phyloP scores from a whole-genome alignment of 1,139 yeast genomes.

The Candida glucosophila region DNA sequence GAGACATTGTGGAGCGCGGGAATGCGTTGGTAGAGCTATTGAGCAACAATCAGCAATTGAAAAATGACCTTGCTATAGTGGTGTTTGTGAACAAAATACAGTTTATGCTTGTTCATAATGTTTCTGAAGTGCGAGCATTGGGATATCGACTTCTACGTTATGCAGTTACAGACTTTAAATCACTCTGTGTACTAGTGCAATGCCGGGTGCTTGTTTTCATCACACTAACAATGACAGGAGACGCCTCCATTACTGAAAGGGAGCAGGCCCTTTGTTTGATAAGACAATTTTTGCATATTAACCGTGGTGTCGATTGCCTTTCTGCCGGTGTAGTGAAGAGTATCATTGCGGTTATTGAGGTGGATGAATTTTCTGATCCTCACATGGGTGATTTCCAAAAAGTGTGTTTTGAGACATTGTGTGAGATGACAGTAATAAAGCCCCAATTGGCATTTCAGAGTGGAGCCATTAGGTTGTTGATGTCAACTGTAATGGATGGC shows the following conservation, averaged over 20 bases:
- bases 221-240: constrained; percentile 55
- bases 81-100: constrained; percentile 56
- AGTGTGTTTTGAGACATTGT: constrained; percentile 57
- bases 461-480: constrained; percentile 56
- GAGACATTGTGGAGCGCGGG: constrained; percentile 43
- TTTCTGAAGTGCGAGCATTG: constrained; percentile 61
- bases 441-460: constrained; percentile 56
- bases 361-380: constrained; percentile 20
- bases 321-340: constrained; percentile 66
- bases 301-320: constrained; percentile 47
- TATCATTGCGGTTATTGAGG: constrained; percentile 63
- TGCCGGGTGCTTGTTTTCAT: constrained; percentile 54
- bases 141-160: constrained; percentile 71
- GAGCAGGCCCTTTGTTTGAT: constrained; percentile 72
- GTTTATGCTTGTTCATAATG: constrained; percentile 47
- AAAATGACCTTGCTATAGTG: constrained; percentile 56
- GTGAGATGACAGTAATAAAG: constrained; percentile 56
- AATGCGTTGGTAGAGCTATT: constrained; percentile 56
- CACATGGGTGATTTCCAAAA: constrained; percentile 40
- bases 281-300: constrained; percentile 51
- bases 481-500: constrained; percentile 46
- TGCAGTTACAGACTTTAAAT: constrained; percentile 45
- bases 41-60: constrained; percentile 51
- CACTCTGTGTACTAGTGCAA: constrained; percentile 38
- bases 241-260: constrained; percentile 50